Evolutionary conservation across 805 yeast species (phyloP).

Genomic region (Kuraishia ogatae): DNA sequence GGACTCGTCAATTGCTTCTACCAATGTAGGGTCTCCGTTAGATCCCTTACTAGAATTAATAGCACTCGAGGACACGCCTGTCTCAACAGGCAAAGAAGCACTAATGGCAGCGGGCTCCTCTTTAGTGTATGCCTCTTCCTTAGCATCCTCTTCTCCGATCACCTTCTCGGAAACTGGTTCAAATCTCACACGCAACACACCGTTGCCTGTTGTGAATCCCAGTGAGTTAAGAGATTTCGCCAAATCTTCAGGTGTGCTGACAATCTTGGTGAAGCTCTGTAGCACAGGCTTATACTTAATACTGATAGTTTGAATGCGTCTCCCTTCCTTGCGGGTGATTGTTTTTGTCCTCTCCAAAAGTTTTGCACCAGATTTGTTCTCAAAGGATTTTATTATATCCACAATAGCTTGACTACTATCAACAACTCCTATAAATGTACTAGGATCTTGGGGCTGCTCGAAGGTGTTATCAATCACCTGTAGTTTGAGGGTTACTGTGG

Average conservation of each 20-base stretch:
- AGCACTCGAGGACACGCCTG: too few species aligned
- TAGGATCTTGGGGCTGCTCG: slow-evolving; percentile 6
- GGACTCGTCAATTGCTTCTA: background rate
- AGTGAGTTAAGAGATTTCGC: slow-evolving; percentile 12
- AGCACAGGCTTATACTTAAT: slow-evolving; percentile 11
- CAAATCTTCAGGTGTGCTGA: slow-evolving; percentile 12
- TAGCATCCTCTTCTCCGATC: background rate
- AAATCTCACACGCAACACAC: slow-evolving; percentile 18
- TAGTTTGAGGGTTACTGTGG: slow-evolving; percentile 13
- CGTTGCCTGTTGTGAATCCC: slow-evolving; percentile 18
- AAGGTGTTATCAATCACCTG: slow-evolving; percentile 9
- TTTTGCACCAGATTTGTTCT: slow-evolving; percentile 3
- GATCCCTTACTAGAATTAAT: too few species aligned
- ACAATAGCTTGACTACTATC: slow-evolving; percentile 4
- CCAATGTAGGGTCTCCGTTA: background rate
- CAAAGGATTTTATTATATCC: slow-evolving; percentile 11
- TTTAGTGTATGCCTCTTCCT: background rate
- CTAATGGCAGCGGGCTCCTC: slow-evolving; percentile 4
- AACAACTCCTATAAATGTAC: slow-evolving; percentile 9
- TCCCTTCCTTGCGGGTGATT: background rate
- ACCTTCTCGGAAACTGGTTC: slow-evolving; percentile 4
- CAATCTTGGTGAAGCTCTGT: slow-evolving; percentile 15
- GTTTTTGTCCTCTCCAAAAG: slow-evolving; percentile 6
- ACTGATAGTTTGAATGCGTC: slow-evolving; percentile 1
- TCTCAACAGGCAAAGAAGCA: too few species aligned